Evolutionary conservation across 495 filamentous ascomycete species (phyloP).

Genomic region (Immersiella caudata): DNA sequence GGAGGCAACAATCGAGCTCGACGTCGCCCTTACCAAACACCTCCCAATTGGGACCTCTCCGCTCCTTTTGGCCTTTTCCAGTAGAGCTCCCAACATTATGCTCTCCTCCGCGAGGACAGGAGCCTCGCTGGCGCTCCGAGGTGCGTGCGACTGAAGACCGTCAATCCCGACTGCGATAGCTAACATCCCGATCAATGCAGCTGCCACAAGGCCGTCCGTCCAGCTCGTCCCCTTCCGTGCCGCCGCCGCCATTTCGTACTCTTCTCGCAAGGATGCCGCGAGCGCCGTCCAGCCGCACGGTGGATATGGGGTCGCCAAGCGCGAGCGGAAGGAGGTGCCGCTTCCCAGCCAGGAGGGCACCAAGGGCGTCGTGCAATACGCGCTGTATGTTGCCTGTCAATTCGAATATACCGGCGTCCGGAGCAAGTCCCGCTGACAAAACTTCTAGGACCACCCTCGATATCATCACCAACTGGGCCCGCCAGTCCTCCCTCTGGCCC

Average conservation of each 20-base stretch:
- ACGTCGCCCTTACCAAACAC: constrained; percentile 8
- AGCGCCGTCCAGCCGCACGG: constrained; percentile 46
- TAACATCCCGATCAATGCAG: constrained; percentile 17
- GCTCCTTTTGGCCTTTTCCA: constrained; percentile 23
- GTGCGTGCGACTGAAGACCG: constrained; percentile 46
- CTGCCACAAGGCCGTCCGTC: constrained; percentile 62
- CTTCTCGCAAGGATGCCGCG: constrained; percentile 59
- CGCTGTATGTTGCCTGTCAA: constrained; percentile 64
- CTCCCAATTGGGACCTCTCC: constrained; percentile 29
- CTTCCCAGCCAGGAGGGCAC: constrained; percentile 89
- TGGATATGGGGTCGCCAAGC: constrained; percentile 44
- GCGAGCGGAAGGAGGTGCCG: constrained; percentile 69
- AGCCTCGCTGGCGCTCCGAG: constrained; percentile 70
- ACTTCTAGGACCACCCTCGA: constrained; percentile 79
- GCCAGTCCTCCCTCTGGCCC: constrained; percentile 91
- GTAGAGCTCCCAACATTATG: constrained; percentile 49
- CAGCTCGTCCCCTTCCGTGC: constrained; percentile 63
- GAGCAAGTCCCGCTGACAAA: constrained; percentile 2
- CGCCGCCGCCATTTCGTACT: constrained; percentile 65
- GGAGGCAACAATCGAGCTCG: constrained; percentile 21
- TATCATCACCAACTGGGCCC: constrained; percentile 91
- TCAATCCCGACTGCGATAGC: constrained; percentile 2
- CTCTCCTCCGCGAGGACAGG: constrained; percentile 64
- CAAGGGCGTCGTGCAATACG: constrained; percentile 96
- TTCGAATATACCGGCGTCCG: not conserved